These are phyloP conservation scores for Pilobolus umbonatus DNA, from an alignment of 192 early-diverging fungal species.

Conservation along the genomic window DNA sequence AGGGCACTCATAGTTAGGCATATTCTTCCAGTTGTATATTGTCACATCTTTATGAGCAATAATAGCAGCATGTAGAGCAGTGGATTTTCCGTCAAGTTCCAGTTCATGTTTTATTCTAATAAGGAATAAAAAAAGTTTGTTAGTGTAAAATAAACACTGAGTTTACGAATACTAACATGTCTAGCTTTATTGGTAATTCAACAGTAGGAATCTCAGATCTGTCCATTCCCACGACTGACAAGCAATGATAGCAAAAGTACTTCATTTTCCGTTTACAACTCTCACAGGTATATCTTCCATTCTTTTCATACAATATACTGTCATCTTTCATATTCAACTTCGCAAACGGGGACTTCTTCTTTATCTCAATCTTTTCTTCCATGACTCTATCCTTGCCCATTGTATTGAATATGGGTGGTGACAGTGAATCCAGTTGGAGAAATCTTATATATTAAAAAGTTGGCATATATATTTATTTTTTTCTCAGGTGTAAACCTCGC, in stretches of 20 bases:
- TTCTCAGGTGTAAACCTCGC: too few species aligned
- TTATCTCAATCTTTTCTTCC: background rate
- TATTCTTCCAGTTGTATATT: constrained; percentile 51
- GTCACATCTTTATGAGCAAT: constrained; percentile 64
- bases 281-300: constrained; percentile 36
- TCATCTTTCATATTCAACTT: constrained; percentile 16
- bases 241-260: constrained; percentile 73
- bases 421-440: too few species aligned
- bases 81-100: constrained; percentile 83
- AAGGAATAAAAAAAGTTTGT: background rate
- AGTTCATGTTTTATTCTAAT: constrained; percentile 69
- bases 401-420: background rate
- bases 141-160: background rate
- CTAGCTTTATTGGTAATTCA: constrained; percentile 66
- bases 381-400: background rate
- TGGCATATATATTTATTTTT: too few species aligned
- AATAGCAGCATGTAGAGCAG: constrained; percentile 79
- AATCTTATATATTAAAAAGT: too few species aligned
- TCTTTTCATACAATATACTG: background rate
- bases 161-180: constrained; percentile 53
- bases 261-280: constrained; percentile 58
- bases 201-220: constrained; percentile 51
- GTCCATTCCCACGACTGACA: constrained; percentile 43
- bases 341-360: constrained; percentile 10
- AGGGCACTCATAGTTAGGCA: constrained; percentile 58